Conservation (phyloP, 352 stramenopile species). For the Elongisporangium prolatum region DNA sequence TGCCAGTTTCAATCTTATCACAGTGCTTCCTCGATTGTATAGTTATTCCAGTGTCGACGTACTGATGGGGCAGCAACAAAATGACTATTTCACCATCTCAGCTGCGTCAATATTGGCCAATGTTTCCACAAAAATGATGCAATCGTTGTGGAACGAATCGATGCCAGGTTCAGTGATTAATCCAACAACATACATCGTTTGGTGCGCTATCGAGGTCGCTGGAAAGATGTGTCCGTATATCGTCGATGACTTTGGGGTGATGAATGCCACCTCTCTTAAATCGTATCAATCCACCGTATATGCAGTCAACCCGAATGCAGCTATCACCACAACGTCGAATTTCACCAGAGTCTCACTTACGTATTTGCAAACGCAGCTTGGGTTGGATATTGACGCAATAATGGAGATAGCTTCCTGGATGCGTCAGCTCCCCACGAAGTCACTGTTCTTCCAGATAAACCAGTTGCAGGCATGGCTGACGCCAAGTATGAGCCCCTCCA, state of each 20-base stretch:
- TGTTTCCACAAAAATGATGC: conserved; percentile 3
- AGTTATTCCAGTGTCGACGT: too few relatives aligned
- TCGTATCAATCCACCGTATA: conserved; percentile 30
- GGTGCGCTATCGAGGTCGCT: conserved; percentile 33
- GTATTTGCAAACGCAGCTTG: conserved; percentile 30
- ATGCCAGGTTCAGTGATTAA: conserved; percentile 39
- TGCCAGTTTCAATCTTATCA: conserved; percentile 17
- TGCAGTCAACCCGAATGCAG: conserved; percentile 13
- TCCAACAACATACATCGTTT: conserved; percentile 31
- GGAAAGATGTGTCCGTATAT: conserved; percentile 24
- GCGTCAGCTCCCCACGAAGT: conserved; percentile 23
- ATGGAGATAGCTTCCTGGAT: conserved; percentile 35
- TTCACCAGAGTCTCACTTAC: conserved; percentile 29
- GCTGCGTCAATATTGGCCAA: background rate
- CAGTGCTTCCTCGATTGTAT: too few relatives aligned
- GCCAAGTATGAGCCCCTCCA: conserved; percentile 3
- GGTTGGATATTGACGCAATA: conserved; percentile 21
- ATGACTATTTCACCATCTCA: too few relatives aligned
- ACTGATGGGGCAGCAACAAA: too few relatives aligned
- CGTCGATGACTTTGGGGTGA: conserved; percentile 30
- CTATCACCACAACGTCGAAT: conserved; percentile 27
- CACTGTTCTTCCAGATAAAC: conserved; percentile 41
- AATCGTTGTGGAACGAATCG: conserved; percentile 32
- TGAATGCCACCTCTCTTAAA: conserved; percentile 16
- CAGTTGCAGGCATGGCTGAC: conserved; percentile 31